phyloP scores from a whole-genome alignment of 176 grass and related monocot genomes.

The Oryza australiensis region DNA sequence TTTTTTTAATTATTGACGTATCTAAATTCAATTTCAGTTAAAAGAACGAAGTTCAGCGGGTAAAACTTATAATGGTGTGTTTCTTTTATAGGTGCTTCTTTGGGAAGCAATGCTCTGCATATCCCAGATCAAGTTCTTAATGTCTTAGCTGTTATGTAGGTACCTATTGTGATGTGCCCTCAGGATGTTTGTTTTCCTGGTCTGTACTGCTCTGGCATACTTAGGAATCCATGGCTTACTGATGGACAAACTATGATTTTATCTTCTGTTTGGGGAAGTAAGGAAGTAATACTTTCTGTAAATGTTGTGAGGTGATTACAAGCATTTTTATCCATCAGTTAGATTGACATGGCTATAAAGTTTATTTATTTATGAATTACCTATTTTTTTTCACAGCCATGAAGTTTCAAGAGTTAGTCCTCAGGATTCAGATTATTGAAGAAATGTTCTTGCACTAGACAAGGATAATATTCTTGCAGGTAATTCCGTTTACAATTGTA shows the following conservation, averaged over 20 bases:
- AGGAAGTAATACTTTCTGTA: slow-evolving; percentile 73
- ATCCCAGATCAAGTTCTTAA: slow-evolving; percentile 13
- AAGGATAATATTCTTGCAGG: slow-evolving; percentile 87
- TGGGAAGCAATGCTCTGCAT: background rate
- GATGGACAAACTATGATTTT: slow-evolving; percentile 81
- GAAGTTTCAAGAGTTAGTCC: slow-evolving; percentile 67
- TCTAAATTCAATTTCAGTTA: slow-evolving; percentile 19
- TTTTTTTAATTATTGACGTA: background rate
- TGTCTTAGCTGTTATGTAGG: slow-evolving; percentile 43
- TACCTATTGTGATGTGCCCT: slow-evolving; percentile 76
- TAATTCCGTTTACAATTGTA: slow-evolving; percentile 35
- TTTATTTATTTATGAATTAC: slow-evolving; percentile 28
- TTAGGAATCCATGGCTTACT: slow-evolving; percentile 78
- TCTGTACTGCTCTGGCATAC: slow-evolving; percentile 68
- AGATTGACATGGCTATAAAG: background rate
- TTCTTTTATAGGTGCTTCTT: slow-evolving; percentile 15
- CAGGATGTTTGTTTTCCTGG: slow-evolving; percentile 73
- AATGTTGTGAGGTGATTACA: slow-evolving; percentile 64
- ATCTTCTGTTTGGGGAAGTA: slow-evolving; percentile 88
- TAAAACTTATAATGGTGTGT: slow-evolving; percentile 3
- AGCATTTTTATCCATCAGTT: background rate
- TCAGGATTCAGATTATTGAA: slow-evolving; percentile 70
- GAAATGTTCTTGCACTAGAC: slow-evolving; percentile 85
- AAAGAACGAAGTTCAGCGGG: background rate
- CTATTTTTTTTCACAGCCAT: slow-evolving; percentile 45